Conservation (phyloP, 208 protist species). For the Acanthamoeba culbertsoni region DNA sequence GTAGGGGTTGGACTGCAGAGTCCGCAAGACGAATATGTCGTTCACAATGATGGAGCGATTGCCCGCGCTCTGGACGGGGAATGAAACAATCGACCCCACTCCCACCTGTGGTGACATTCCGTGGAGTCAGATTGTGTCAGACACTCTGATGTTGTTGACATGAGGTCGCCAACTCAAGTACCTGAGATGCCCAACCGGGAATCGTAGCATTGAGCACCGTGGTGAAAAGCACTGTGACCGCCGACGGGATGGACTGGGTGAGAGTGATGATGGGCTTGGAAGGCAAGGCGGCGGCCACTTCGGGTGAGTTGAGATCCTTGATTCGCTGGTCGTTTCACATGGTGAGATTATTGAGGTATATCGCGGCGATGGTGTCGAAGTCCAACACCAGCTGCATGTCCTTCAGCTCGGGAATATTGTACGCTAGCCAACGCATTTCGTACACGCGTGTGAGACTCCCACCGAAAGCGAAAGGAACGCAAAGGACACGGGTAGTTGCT, state of each 20-base stretch:
- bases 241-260: neutral
- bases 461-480: neutral
- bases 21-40: neutral
- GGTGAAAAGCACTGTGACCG: neutral
- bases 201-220: neutral
- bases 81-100: neutral
- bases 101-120: neutral
- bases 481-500: neutral
- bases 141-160: neutral
- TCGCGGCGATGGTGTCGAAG: neutral
- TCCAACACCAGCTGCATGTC: neutral
- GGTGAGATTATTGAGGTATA: neutral
- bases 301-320: neutral
- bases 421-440: neutral
- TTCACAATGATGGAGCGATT: neutral
- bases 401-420: neutral
- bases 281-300: neutral
- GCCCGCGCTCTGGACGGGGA: neutral
- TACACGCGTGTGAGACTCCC: neutral
- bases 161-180: neutral
- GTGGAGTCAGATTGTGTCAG: neutral
- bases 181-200: neutral
- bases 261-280: neutral
- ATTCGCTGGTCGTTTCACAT: conserved; percentile 21
- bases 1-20: neutral